Base-by-base conservation (phyloP, 108 stramenopile species). In the Chaetoceros muelleri region DNA sequence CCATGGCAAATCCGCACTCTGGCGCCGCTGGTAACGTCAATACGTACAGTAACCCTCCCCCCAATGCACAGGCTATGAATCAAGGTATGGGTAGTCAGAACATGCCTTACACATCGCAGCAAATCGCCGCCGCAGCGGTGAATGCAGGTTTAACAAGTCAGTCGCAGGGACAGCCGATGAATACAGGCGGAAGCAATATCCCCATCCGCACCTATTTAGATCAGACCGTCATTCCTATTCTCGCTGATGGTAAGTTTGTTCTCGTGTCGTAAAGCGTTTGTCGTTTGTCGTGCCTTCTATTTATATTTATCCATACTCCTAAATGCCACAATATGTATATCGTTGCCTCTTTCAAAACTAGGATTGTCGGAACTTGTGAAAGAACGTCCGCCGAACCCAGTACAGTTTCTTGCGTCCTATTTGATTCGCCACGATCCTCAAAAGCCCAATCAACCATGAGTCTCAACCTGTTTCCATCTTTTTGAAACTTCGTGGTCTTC, bases 121-220 rank as follows among this genome's bases (percentile, higher is more conserved):
- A 40, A 40, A 5, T 40, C 5, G 34, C 34, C 13, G 34, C 34
- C 13, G 34, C 34, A 10, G 34, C 34, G 13, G 34, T 13, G 5
- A 13, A 5, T 40, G 34, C 34, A 10, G 34, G 34, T 10, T 13
- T 40, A 13, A 40, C 34, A 10, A 21, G 2, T 16, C 29, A 16
- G 18, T 30, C 8, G 51, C 60, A 58, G 21, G 53, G 44, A 46
- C 60, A 73, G 46, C 69, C 81, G 57, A 63, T 81, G 66, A 64
- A 95, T 58, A 76, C 82, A 30, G n/a, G n/a, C n/a, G n/a, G n/a
- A n/a, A n/a, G n/a, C n/a, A 40, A 40, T 13, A 64, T 99, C 47
- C 97, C 97, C 21, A 98, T 99, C 68, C 96, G 98, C 34, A 93
- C 98, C 28, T 99, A 99, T 66, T 78, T 99, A 50, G 98, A 99